A percentile compares a stretch with the other conserved stretches of the same genome.
phyloP scores from a whole-genome alignment of 495 filamentous ascomycete genomes.

The Penicillium verhagenii region DNA sequence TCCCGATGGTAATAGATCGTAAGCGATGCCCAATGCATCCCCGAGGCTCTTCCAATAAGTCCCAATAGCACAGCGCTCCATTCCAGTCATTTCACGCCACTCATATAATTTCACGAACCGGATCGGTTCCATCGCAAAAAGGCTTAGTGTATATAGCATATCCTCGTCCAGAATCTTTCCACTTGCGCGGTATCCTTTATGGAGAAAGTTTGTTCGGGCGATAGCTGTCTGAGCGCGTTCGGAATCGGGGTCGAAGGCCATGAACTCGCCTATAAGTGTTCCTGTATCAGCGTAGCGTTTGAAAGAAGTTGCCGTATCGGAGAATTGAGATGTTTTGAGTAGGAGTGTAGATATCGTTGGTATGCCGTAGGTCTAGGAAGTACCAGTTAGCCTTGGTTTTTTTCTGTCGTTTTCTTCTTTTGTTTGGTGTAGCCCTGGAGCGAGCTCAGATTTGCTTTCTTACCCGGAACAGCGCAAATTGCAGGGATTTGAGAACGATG shows the following conservation, averaged over 20 bases:
- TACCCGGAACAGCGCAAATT: slow-evolving; percentile 64
- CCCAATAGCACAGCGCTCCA: slow-evolving; percentile 61
- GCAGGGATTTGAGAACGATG: slow-evolving; percentile 50
- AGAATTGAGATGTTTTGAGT: slow-evolving; percentile 56
- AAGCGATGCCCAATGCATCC: slow-evolving; percentile 59
- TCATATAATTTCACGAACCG: slow-evolving; percentile 56
- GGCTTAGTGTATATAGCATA: slow-evolving; percentile 62
- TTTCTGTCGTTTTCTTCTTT: not conserved
- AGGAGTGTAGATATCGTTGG: slow-evolving; percentile 60
- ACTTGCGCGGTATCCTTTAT: slow-evolving; percentile 52
- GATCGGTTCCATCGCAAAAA: slow-evolving; percentile 59
- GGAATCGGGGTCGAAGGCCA: slow-evolving; percentile 44
- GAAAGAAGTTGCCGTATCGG: slow-evolving; percentile 45
- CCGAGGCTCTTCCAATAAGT: slow-evolving; percentile 64
- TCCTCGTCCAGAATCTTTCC: slow-evolving; percentile 63
- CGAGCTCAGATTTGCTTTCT: too few species aligned
- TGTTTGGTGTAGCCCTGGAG: too few species aligned
- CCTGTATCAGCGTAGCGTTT: slow-evolving; percentile 66
- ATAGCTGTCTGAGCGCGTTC: slow-evolving; percentile 53
- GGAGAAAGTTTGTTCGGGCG: slow-evolving; percentile 66
- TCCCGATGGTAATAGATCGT: slow-evolving; percentile 33
- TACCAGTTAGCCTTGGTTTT: not conserved
- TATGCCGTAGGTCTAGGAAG: slow-evolving; percentile 60
- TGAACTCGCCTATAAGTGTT: slow-evolving; percentile 56
- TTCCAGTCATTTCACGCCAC: slow-evolving; percentile 59